phyloP scores from a whole-genome alignment of 495 filamentous ascomycete species.

The Aspergillus bridgeri region DNA sequence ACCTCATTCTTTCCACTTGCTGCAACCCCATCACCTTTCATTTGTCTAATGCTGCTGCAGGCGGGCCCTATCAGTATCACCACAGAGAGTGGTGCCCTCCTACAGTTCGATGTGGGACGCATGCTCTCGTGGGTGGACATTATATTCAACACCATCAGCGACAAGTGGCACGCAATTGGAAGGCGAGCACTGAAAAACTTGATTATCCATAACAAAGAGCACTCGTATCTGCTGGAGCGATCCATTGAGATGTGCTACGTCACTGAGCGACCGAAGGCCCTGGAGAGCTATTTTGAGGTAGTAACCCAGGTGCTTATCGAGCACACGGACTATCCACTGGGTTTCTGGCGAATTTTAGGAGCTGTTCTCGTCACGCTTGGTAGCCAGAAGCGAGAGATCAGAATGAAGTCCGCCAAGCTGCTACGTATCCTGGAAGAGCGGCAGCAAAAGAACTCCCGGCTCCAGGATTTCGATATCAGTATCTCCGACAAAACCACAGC shows the following conservation, averaged over 20 bases:
- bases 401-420: slow-evolving; percentile 83
- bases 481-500: slow-evolving; percentile 98
- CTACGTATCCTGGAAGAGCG: slow-evolving; percentile 80
- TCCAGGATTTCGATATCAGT: slow-evolving; percentile 97
- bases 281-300: slow-evolving; percentile 95
- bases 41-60: slow-evolving; percentile 22
- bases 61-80: slow-evolving; percentile 84
- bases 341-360: slow-evolving; percentile 86
- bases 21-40: not conserved
- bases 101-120: slow-evolving; percentile 86
- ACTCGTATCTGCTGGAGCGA: slow-evolving; percentile 76
- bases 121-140: slow-evolving; percentile 94
- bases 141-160: slow-evolving; percentile 85
- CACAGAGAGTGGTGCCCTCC: slow-evolving; percentile 74
- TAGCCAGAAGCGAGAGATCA: slow-evolving; percentile 79
- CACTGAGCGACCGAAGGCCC: slow-evolving; percentile 62
- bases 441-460: slow-evolving; percentile 77
- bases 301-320: slow-evolving; percentile 82
- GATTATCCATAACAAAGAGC: slow-evolving; percentile 83
- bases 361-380: slow-evolving; percentile 88
- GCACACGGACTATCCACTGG: slow-evolving; percentile 70
- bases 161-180: slow-evolving; percentile 89
- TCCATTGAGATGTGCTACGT: slow-evolving; percentile 87
- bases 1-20: not conserved
- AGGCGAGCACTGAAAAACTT: slow-evolving; percentile 86